These are phyloP conservation scores for Microsporum ferrugineum DNA, from an alignment of 2,329 filamentous ascomycete genomes.

Conservation along the genomic window DNA sequence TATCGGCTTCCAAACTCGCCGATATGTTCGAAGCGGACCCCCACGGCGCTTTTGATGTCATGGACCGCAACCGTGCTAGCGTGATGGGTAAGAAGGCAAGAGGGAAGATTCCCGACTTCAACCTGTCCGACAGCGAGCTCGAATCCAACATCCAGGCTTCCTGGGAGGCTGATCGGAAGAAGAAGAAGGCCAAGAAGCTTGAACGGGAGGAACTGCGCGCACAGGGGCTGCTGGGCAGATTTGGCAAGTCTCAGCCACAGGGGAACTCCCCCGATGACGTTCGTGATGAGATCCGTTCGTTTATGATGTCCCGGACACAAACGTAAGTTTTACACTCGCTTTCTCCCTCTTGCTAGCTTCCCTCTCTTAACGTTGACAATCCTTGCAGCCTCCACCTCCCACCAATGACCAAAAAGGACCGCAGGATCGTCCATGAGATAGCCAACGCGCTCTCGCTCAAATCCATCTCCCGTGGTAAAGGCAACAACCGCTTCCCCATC, in stretches of 20 bases:
- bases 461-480: slow-evolving; percentile 71
- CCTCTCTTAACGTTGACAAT: background rate
- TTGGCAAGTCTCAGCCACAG: slow-evolving; percentile 59
- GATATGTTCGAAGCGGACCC: slow-evolving; percentile 49
- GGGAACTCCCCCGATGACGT: slow-evolving; percentile 62
- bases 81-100: slow-evolving; percentile 55
- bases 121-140: slow-evolving; percentile 56
- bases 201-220: slow-evolving; percentile 58
- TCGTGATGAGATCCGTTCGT: slow-evolving; percentile 58
- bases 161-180: slow-evolving; percentile 57
- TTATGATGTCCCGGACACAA: slow-evolving; percentile 53
- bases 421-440: slow-evolving; percentile 69
- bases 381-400: slow-evolving; percentile 56
- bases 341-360: background rate
- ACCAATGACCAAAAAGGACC: slow-evolving; percentile 67
- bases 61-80: slow-evolving; percentile 67
- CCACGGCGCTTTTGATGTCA: slow-evolving; percentile 66
- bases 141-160: slow-evolving; percentile 47
- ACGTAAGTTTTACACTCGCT: slow-evolving; percentile 41
- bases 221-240: slow-evolving; percentile 51
- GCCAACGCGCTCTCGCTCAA: slow-evolving; percentile 65
- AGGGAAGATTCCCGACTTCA: slow-evolving; percentile 43
- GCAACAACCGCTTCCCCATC: slow-evolving; percentile 60
- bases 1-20: slow-evolving; percentile 44
- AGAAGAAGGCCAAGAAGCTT: slow-evolving; percentile 59